Base-by-base conservation (phyloP, 805 yeast genomes). In the Jamesozyma piceae region DNA sequence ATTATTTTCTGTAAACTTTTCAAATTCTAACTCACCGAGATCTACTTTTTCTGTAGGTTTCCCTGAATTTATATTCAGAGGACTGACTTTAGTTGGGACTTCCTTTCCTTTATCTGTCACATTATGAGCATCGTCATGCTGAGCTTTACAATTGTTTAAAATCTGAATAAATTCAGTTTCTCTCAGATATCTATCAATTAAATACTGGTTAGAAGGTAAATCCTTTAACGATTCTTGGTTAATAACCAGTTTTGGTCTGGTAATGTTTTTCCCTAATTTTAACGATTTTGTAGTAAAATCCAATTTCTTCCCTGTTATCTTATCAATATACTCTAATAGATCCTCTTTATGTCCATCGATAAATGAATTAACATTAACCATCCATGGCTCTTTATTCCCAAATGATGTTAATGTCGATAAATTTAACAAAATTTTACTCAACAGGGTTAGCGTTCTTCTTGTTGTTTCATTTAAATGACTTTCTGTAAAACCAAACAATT, bases 381-480 rank as follows among this genome's bases (percentile, higher is more conserved):
- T 67, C 69, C 81, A 86, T 0, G 92, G 87, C 54, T 90, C 97
- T 54, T 89, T 90, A 37, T 79, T 78, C 8, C 85, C 82, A 61
- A 92, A 87, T 38, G 63, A 62, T 19, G 80, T 76, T 37, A 95
- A 64, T 49, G 82, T 90, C 2, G 95, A 86, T 46, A 90, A 72
- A 24, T 83, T 82, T 60, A 89, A 72, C 28, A 90, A 58, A 5
- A 81, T 71, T 57, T 90, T 90, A 9, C 97, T 87, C 4, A 89
- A 68, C 19, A 89, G 63, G 0, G 95, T 87, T 37, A 90, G 63
- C 0, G 95, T 82, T 45, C 95, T 70, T 49, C 87, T 89, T 2
- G 79, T 70, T 10, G 70, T 69, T 2, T 88, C 86, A 8, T 78
- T 71, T 45, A 87, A 86, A 51, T 84, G 90, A 30, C 74, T 69